These are phyloP conservation scores for Corymbia maculata DNA, from an alignment of 345 rosid species.

Conservation along the genomic window DNA sequence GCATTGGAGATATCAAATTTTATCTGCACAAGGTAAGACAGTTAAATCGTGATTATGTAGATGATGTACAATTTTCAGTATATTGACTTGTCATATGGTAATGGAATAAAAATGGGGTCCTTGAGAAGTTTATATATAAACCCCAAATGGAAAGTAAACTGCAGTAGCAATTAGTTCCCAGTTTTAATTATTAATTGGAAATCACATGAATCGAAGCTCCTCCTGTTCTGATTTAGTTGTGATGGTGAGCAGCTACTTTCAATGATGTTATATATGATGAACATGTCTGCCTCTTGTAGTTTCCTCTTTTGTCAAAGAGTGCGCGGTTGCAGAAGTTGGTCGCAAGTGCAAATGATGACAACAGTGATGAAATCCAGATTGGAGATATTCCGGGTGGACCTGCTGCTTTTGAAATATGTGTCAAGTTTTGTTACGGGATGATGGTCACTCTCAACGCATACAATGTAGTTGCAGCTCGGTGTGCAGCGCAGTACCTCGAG, in stretches of 20 bases:
- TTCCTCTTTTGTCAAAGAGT: conserved; percentile 60
- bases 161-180: background rate
- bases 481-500: conserved; percentile 77
- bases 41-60: background rate
- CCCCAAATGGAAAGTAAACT: background rate
- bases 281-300: conserved; percentile 21
- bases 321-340: conserved; percentile 38
- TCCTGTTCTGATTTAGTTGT: background rate
- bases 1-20: conserved; percentile 41
- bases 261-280: background rate
- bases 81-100: background rate
- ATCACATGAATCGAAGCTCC: background rate
- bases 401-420: conserved; percentile 73
- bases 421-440: conserved; percentile 91
- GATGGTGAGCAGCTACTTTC: background rate
- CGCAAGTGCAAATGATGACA: conserved; percentile 18
- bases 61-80: background rate
- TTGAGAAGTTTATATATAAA: background rate
- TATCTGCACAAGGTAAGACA: conserved; percentile 52
- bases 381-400: conserved; percentile 82
- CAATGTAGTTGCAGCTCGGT: conserved; percentile 74
- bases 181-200: background rate
- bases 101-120: background rate
- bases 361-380: conserved; percentile 48
- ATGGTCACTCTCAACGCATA: conserved; percentile 80